Evolutionary conservation across 179 eudicot genomes (phyloP), one percentile per base, ranked within the genome.

Genomic region (Actinidia chinensis): DNA sequence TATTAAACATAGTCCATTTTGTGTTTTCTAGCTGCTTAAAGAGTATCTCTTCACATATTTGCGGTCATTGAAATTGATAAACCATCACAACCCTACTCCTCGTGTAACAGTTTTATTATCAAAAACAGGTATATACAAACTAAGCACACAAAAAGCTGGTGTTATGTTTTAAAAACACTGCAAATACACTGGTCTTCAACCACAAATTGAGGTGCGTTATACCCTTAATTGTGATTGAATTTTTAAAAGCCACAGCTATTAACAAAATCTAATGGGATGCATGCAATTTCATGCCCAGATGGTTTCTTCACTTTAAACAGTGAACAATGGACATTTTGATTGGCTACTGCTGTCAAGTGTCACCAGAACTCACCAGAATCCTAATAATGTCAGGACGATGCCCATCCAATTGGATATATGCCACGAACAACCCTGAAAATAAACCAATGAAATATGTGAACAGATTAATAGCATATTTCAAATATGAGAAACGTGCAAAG

Each of bases 351-450:
- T 50, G 8, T 18, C 43, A 33, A 33, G 60, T 1, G 13, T 5
- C 25, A 42, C 4, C 60, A 55, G 36, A 46, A 82, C 91, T 86
- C 75, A 92, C 98, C 22, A 96, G 98, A 74, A 94, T 86, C 79
- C 89, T 89, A 72, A 94, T 76, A 66, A 85, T 69, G 69, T 91
- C 96, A 40, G 88, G 86, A 28, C 97, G 91, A 77, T 86, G n/a
- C 82, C 98, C 98, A 94, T 81, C 97, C 97, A 81, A 94, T 96
- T 14, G 97, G 85, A 82, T 94, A 74, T 93, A 94, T 64, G 89
- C 96, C 78, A 91, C 86, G 56, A 94, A n/a, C n/a, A 84, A 71
- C 93, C 93, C 98, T 94, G 89, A 82, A 85, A 76, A 73, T 25
- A 25, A 75, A 50, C n/a, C 33, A 60, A 1, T 42, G 11, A 79